Evolutionary conservation across 2,329 filamentous ascomycete genomes (phyloP).

Genomic region (Sordariomycetes sp.): DNA sequence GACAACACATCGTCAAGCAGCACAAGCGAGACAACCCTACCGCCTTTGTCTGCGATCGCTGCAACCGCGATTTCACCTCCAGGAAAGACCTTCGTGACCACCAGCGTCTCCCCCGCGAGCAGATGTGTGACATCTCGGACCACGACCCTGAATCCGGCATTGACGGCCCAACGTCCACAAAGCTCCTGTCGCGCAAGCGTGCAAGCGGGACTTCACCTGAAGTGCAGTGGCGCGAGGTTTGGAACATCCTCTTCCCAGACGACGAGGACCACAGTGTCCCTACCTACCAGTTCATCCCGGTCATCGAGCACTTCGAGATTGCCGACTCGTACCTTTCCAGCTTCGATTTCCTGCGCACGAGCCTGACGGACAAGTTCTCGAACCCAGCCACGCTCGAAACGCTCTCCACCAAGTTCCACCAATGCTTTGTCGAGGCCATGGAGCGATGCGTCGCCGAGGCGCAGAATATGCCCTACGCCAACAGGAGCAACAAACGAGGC

Average conservation of each 20-base stretch:
- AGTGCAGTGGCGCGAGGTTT: constrained; percentile 30
- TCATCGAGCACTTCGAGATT: constrained; percentile 31
- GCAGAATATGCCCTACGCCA: constrained; percentile 26
- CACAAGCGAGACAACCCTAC: constrained; percentile 30
- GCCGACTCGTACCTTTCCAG: constrained; percentile 21
- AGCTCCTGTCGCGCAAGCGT: constrained; percentile 27
- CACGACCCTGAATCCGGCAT: constrained; percentile 29
- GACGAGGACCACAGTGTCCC: constrained; percentile 23
- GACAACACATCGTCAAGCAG: constrained; percentile 32
- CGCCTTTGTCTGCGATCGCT: constrained; percentile 29
- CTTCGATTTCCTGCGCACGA: constrained; percentile 21
- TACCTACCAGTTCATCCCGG: constrained; percentile 24
- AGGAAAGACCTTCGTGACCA: constrained; percentile 29
- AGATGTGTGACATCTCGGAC: constrained; percentile 30
- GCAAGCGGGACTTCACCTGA: constrained; percentile 26
- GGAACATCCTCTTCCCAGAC: constrained; percentile 31
- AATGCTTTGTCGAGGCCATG: constrained; percentile 29
- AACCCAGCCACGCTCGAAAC: constrained; percentile 27
- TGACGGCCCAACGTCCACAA: constrained; percentile 28
- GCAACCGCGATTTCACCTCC: constrained; percentile 26
- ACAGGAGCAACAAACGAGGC: constrained; percentile 28
- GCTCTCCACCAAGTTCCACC: constrained; percentile 26
- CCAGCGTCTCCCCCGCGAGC: constrained; percentile 27
- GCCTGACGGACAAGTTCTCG: constrained; percentile 25
- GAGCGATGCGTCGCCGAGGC: constrained; percentile 24